These are phyloP conservation scores for Phytophthora rubi DNA, from an alignment of 352 stramenopile genomes.

Conservation along the genomic window DNA sequence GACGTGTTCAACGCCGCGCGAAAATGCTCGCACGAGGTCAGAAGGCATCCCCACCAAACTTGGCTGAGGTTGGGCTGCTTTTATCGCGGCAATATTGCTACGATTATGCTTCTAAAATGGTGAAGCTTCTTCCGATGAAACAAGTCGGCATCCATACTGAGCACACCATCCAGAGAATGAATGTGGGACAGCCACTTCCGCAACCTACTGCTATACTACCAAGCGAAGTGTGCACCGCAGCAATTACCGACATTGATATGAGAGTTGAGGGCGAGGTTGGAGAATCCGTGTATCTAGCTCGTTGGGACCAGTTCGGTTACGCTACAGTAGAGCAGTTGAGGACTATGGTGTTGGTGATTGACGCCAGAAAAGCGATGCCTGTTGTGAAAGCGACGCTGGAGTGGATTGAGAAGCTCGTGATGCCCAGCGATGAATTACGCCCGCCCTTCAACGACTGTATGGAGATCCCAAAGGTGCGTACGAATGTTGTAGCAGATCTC, in stretches of 20 bases:
- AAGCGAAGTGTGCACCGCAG: not conserved
- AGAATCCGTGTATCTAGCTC: not conserved
- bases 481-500: slow-evolving; percentile 1
- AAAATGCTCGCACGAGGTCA: not conserved
- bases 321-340: not conserved
- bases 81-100: not conserved
- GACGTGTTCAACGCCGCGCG: not conserved
- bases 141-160: not conserved
- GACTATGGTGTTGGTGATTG: slow-evolving; percentile 3
- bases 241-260: slow-evolving; percentile 8
- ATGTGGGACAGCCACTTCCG: slow-evolving; percentile 3
- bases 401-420: not conserved
- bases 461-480: slow-evolving; percentile 8
- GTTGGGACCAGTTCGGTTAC: slow-evolving; percentile 4
- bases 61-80: not conserved
- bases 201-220: not conserved
- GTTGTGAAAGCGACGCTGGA: not conserved
- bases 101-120: not conserved
- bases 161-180: slow-evolving; percentile 7
- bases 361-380: slow-evolving; percentile 1
- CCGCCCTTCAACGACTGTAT: not conserved
- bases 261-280: not conserved
- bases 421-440: not conserved
- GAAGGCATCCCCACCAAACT: not conserved
- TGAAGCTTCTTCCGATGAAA: not conserved